Evolutionary conservation across 1,284 basidiomycete genomes (phyloP).

Genomic region (Abortiporus biennis): DNA sequence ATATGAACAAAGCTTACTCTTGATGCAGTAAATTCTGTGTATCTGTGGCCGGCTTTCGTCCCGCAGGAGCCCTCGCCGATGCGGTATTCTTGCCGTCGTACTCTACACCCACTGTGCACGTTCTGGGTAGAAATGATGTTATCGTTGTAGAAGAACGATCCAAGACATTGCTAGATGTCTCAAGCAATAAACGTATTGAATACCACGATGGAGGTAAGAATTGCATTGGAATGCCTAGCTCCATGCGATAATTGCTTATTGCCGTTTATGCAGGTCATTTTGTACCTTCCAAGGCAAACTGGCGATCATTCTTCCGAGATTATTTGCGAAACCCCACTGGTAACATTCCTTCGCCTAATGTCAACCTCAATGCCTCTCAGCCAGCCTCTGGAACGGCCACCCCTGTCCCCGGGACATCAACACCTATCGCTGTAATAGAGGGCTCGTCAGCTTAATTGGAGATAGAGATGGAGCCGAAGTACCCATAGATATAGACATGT

Average conservation of each 20-base stretch:
- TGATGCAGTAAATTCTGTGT: constrained; percentile 68
- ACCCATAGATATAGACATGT: no score
- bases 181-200: constrained; percentile 56
- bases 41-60: constrained; percentile 61
- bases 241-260: neutral
- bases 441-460: no score
- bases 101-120: constrained; percentile 73
- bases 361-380: constrained; percentile 18
- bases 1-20: no score
- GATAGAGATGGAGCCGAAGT: no score
- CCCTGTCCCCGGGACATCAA: no score
- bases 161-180: constrained; percentile 52
- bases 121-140: constrained; percentile 77
- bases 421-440: no score
- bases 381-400: constrained; percentile 31
- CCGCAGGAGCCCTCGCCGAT: constrained; percentile 42
- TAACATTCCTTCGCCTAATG: constrained; percentile 27
- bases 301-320: constrained; percentile 64
- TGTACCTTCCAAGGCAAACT: constrained; percentile 66
- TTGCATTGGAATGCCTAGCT: neutral
- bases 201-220: constrained; percentile 69
- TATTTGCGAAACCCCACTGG: constrained; percentile 38
- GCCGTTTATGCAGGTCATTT: constrained; percentile 56
- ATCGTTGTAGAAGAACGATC: constrained; percentile 74
- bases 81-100: constrained; percentile 53